Percentiles rank a stretch among this genome's conserved stretches.
Evolutionary conservation across 306 rosid species (phyloP).

Genomic region (Abrus pulchellus): DNA sequence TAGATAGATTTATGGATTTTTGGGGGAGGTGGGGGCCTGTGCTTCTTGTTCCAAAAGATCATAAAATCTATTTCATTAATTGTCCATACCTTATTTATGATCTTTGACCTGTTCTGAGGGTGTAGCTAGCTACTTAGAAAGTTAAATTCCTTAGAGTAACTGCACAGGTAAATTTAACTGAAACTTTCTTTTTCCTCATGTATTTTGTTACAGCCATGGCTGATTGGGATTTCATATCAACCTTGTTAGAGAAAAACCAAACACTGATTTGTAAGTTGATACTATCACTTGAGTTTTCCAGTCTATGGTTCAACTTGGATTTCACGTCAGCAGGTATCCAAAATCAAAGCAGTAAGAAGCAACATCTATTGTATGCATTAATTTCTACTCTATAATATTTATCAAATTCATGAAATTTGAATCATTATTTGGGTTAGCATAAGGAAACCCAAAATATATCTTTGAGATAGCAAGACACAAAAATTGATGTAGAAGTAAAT

Average conservation of each 20-base stretch:
- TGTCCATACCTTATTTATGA: slow-evolving; percentile 23
- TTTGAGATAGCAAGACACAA: neutral
- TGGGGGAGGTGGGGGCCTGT: slow-evolving; percentile 2
- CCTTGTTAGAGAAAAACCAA: slow-evolving; percentile 27
- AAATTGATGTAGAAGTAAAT: neutral
- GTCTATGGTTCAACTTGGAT: neutral
- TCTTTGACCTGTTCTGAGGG: slow-evolving; percentile 5
- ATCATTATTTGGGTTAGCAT: neutral
- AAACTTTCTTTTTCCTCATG: slow-evolving; percentile 14
- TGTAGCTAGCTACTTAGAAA: slow-evolving; percentile 36
- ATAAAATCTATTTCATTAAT: slow-evolving; percentile 9
- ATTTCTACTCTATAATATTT: neutral
- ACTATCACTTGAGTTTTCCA: neutral
- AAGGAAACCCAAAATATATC: slow-evolving; percentile 8
- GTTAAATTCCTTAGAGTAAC: neutral
- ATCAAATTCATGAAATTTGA: neutral
- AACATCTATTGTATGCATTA: neutral
- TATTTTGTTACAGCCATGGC: slow-evolving; percentile 6
- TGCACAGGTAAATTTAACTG: neutral
- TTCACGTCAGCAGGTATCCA: neutral
- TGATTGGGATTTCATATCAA: slow-evolving; percentile 31
- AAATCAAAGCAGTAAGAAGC: neutral
- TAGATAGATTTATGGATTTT: slow-evolving; percentile 19
- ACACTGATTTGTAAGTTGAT: slow-evolving; percentile 15
- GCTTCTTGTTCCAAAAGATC: slow-evolving; percentile 3